Evolutionary conservation across 2,329 filamentous ascomycete species (phyloP).

Genomic region (Stachybotrys chlorohalonatus): DNA sequence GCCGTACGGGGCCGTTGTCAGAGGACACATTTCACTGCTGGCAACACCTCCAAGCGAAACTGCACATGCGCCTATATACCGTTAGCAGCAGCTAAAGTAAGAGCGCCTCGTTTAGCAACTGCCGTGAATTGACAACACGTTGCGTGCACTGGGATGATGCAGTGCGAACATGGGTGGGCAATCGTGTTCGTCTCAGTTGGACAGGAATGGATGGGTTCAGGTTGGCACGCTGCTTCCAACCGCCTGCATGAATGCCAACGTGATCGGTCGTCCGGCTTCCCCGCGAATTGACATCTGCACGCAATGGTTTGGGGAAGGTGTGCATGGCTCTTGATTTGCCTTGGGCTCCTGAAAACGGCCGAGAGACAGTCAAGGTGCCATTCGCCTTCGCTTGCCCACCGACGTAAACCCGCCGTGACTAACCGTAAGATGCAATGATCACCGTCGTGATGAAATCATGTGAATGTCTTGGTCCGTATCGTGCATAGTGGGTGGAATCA

Average conservation of each 20-base stretch:
- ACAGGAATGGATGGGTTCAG: not conserved
- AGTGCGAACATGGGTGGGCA: too few species aligned
- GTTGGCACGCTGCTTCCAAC: not conserved
- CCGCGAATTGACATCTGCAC: not conserved
- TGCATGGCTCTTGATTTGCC: not conserved
- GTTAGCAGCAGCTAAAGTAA: too few species aligned
- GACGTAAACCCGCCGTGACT: not conserved
- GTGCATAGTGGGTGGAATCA: not conserved
- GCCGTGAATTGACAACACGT: too few species aligned
- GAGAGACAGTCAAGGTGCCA: not conserved
- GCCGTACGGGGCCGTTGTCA: too few species aligned
- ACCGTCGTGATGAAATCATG: not conserved
- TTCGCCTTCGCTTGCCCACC: not conserved
- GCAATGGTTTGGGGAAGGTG: not conserved
- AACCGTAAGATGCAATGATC: not conserved
- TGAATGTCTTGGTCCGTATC: not conserved
- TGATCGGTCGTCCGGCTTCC: not conserved
- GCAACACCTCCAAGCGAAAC: too few species aligned
- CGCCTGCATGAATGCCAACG: not conserved
- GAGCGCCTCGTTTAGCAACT: too few species aligned
- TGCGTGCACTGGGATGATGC: too few species aligned
- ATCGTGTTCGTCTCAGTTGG: too few species aligned
- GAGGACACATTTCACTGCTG: too few species aligned
- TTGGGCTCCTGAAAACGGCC: not conserved
- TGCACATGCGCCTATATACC: too few species aligned